Evolutionary conservation across 1,284 basidiomycete genomes (phyloP).

Genomic region (Microbotryomycetes sp.): DNA sequence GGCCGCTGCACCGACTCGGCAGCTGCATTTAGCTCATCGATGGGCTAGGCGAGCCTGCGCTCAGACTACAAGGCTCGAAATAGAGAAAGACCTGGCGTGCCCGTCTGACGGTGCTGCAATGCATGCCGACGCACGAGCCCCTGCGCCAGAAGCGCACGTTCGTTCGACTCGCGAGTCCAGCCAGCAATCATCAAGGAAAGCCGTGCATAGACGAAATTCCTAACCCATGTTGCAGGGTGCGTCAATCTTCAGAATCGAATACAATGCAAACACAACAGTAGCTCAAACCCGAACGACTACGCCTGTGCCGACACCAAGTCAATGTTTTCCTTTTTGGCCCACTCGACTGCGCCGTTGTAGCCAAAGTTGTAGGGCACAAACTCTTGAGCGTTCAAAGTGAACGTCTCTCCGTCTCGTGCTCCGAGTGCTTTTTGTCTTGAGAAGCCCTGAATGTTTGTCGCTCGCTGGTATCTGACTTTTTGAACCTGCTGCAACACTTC

Average conservation of each 20-base stretch:
- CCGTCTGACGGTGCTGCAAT: neutral
- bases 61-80: neutral
- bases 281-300: neutral
- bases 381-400: slow-evolving; percentile 28
- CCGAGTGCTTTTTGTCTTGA: slow-evolving; percentile 34
- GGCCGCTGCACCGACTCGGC: no score
- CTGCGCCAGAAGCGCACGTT: no score
- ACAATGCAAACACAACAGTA: neutral
- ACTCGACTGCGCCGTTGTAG: slow-evolving; percentile 37
- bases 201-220: neutral
- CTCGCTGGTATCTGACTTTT: slow-evolving; percentile 34
- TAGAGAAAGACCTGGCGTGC: neutral
- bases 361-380: slow-evolving; percentile 34
- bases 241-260: neutral
- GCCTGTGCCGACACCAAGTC: neutral
- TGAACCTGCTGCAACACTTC: slow-evolving; percentile 27
- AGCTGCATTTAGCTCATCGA: no score
- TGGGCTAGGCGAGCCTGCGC: neutral
- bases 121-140: neutral
- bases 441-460: slow-evolving; percentile 35
- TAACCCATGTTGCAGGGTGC: neutral
- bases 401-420: slow-evolving; percentile 9
- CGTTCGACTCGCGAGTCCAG: neutral
- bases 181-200: neutral
- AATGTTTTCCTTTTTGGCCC: slow-evolving; percentile 31